Conservation (phyloP, 805 yeast species). For the Ogataea ganodermae region DNA sequence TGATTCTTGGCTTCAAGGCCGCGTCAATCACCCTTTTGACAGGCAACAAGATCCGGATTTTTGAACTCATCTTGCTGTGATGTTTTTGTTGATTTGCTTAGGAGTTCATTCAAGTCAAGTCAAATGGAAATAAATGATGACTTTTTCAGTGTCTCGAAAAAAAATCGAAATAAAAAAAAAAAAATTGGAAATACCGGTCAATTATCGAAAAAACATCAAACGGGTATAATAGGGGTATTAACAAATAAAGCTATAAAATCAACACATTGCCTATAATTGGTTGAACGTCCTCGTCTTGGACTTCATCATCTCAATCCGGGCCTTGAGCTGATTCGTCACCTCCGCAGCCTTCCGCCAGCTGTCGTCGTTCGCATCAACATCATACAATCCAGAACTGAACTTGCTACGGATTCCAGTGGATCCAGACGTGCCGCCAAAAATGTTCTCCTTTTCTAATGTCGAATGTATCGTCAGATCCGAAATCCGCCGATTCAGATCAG, state of each 20-base stretch:
- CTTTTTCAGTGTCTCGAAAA: constrained; percentile 1
- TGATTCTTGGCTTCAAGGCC: constrained; percentile 90
- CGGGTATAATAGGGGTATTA: not conserved
- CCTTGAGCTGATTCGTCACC: constrained; percentile 82
- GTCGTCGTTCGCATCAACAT: constrained; percentile 53
- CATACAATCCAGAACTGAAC: constrained; percentile 31
- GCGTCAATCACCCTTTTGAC: constrained; percentile 94
- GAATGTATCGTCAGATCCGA: constrained; percentile 36
- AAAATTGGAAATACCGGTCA: constrained; percentile 2
- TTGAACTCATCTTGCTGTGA: constrained; percentile 39
- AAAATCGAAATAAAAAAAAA: not conserved
- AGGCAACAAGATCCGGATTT: constrained; percentile 81
- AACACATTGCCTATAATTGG: constrained; percentile 18
- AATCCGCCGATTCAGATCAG: constrained; percentile 35
- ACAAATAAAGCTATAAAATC: not conserved
- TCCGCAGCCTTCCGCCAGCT: constrained; percentile 91
- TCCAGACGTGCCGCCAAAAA: constrained; percentile 19
- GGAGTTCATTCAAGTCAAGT: not conserved
- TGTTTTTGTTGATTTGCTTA: too few relatives aligned
- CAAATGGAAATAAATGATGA: not conserved
- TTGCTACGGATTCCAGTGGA: constrained; percentile 18
- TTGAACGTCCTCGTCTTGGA: constrained; percentile 45
- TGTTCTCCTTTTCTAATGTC: constrained; percentile 27
- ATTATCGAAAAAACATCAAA: not conserved
- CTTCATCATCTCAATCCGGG: constrained; percentile 87